Percentiles rank a stretch among this genome's conserved stretches.
Conservation (phyloP, 2,329 filamentous ascomycete genomes). For the Calonectria fujianensis region DNA sequence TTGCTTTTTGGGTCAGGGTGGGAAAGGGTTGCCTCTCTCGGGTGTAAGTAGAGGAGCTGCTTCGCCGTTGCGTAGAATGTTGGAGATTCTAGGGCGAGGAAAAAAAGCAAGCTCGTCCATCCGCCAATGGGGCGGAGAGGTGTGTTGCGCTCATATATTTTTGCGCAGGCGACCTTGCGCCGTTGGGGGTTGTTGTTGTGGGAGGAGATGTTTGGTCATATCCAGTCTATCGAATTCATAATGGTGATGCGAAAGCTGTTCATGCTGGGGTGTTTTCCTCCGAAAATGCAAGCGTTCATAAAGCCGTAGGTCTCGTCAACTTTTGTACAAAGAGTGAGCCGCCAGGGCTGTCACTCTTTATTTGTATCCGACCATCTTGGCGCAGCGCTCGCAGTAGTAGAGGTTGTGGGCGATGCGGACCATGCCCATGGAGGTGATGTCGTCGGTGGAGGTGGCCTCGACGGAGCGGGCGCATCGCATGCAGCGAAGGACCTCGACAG, state of each 20-base stretch:
- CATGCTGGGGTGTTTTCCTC: conserved; percentile 31
- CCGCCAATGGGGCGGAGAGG: conserved; percentile 28
- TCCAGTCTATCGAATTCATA: conserved; percentile 42
- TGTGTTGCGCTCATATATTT: conserved; percentile 41
- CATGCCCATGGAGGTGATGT: conserved; percentile 76
- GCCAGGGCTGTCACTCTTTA: conserved; percentile 60
- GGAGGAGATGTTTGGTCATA: conserved; percentile 26
- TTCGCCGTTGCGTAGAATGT: background rate
- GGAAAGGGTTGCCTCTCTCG: conserved; percentile 16
- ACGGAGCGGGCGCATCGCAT: conserved; percentile 76
- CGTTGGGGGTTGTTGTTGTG: conserved; percentile 40
- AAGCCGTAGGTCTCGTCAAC: conserved; percentile 37
- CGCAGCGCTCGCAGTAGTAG: conserved; percentile 80
- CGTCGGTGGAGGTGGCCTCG: conserved; percentile 77
- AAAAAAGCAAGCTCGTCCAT: conserved; percentile 27
- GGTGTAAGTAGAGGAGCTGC: conserved; percentile 6
- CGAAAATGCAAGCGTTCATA: conserved; percentile 30
- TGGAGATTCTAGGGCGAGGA: conserved; percentile 8
- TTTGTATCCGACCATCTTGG: conserved; percentile 78
- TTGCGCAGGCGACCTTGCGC: conserved; percentile 44
- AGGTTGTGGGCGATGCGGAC: conserved; percentile 79
- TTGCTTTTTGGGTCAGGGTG: background rate
- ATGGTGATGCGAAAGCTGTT: conserved; percentile 33
- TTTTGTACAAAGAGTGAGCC: conserved; percentile 18
- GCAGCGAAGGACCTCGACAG: conserved; percentile 77